Percentiles rank a stretch among this genome's conserved stretches.
Evolutionary conservation across 1,284 basidiomycete genomes (phyloP).

Genomic region (Ceratobasidium papillatum): DNA sequence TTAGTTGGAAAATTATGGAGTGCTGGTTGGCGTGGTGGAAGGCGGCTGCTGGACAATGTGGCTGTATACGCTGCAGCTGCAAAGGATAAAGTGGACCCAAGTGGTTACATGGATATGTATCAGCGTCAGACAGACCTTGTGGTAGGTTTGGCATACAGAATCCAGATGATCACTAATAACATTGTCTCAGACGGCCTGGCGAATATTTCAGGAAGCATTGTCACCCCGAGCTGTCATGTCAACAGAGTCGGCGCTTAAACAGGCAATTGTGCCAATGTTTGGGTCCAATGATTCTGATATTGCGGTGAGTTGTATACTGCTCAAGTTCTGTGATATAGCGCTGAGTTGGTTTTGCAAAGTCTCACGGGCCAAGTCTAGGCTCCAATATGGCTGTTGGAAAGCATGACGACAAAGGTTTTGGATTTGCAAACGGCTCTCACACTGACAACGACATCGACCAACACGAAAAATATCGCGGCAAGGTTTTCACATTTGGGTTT

Average conservation of each 20-base stretch:
- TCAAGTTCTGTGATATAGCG: neutral
- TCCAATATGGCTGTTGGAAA: constrained; percentile 14
- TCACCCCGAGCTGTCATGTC: constrained; percentile 5
- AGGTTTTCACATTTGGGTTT: constrained; percentile 18
- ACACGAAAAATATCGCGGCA: neutral
- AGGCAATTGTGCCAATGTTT: constrained; percentile 10
- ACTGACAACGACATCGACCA: constrained; percentile 7
- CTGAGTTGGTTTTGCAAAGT: no score
- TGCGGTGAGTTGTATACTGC: neutral
- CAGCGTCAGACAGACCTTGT: no score
- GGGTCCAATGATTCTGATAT: constrained; percentile 17
- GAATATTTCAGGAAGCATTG: neutral
- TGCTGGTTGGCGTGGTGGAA: no score
- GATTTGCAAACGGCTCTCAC: constrained; percentile 21
- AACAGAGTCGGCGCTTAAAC: neutral
- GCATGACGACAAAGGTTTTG: neutral
- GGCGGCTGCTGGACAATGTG: no score
- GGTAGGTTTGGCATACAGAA: no score
- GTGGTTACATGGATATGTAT: no score
- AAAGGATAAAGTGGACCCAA: no score
- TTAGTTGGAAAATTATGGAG: no score
- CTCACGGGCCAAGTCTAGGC: constrained; percentile 15
- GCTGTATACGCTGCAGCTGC: no score
- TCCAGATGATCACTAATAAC: no score
- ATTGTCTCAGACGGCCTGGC: constrained; percentile 9